Evolutionary conservation across 1,284 basidiomycete species (phyloP).

Genomic region (Coriolopsis trogii): DNA sequence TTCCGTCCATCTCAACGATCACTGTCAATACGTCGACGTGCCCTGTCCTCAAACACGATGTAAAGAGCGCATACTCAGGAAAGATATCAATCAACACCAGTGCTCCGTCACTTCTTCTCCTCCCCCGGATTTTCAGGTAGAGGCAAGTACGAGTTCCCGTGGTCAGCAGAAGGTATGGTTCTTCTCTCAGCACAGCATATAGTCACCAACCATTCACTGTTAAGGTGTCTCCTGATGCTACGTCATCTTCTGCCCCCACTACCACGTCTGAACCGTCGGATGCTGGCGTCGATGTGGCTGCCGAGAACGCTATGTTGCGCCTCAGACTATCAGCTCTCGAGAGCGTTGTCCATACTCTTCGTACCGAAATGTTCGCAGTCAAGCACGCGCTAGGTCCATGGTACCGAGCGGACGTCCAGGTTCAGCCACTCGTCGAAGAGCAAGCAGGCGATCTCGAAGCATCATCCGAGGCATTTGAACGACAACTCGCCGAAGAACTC

Average conservation of each 20-base stretch:
- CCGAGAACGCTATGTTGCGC: constrained; percentile 27
- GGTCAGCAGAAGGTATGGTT: no score
- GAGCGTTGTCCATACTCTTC: constrained; percentile 24
- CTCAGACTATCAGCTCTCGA: constrained; percentile 26
- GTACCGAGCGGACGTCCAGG: constrained; percentile 23
- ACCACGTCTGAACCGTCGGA: background rate
- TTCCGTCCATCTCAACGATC: constrained; percentile 59
- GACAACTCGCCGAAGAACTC: constrained; percentile 15
- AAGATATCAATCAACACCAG: constrained; percentile 37
- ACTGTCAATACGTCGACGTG: constrained; percentile 62
- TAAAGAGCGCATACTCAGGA: constrained; percentile 44
- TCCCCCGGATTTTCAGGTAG: background rate
- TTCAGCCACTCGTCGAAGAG: background rate
- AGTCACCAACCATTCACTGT: no score
- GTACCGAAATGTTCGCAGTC: constrained; percentile 25
- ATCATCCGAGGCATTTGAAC: background rate
- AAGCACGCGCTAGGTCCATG: constrained; percentile 28
- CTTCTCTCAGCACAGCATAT: no score
- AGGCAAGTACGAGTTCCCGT: no score
- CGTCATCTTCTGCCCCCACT: background rate
- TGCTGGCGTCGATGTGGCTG: constrained; percentile 5
- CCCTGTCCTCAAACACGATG: constrained; percentile 55
- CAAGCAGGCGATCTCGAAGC: background rate
- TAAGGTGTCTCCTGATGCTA: background rate
- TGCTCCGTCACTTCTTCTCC: no score